A percentile compares a stretch with the other conserved stretches of the same genome.
Evolutionary conservation across 2,329 filamentous ascomycete genomes (phyloP).

Genomic region (Fusarium austroafricanum): DNA sequence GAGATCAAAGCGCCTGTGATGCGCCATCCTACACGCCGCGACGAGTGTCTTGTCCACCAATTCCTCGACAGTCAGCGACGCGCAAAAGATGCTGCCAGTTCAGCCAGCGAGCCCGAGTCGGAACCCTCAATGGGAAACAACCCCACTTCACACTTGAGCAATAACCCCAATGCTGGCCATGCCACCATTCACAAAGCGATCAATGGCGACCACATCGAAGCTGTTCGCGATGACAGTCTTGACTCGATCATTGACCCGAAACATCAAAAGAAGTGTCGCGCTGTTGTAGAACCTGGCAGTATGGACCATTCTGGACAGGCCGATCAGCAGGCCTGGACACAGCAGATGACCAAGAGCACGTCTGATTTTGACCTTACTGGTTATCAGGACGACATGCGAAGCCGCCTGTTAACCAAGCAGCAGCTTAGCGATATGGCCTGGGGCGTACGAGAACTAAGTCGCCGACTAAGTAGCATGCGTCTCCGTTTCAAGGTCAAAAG

Average conservation of each 20-base stretch:
- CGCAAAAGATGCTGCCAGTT: slow-evolving; percentile 46
- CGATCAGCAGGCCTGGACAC: slow-evolving; percentile 68
- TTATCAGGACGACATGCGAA: slow-evolving; percentile 58
- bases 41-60: slow-evolving; percentile 74
- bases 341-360: slow-evolving; percentile 58
- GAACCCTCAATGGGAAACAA: slow-evolving; percentile 48
- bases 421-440: slow-evolving; percentile 97
- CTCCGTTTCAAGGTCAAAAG: slow-evolving; percentile 84
- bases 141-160: slow-evolving; percentile 37
- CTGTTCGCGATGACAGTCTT: slow-evolving; percentile 27
- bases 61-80: slow-evolving; percentile 69
- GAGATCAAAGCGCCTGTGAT: slow-evolving; percentile 56
- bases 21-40: slow-evolving; percentile 49
- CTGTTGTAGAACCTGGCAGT: slow-evolving; percentile 54
- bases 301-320: slow-evolving; percentile 62
- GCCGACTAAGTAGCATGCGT: slow-evolving; percentile 84
- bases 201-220: slow-evolving; percentile 30
- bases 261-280: slow-evolving; percentile 41
- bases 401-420: slow-evolving; percentile 90
- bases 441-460: slow-evolving; percentile 90
- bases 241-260: slow-evolving; percentile 43
- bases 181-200: slow-evolving; percentile 18
- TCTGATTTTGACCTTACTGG: slow-evolving; percentile 55
- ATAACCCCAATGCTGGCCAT: slow-evolving; percentile 24
- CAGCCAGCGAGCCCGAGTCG: slow-evolving; percentile 44